Percentiles rank a stretch among this genome's conserved stretches.
Evolutionary conservation across 2,329 filamentous ascomycete genomes (phyloP).

Genomic region (Fusarium sp.): DNA sequence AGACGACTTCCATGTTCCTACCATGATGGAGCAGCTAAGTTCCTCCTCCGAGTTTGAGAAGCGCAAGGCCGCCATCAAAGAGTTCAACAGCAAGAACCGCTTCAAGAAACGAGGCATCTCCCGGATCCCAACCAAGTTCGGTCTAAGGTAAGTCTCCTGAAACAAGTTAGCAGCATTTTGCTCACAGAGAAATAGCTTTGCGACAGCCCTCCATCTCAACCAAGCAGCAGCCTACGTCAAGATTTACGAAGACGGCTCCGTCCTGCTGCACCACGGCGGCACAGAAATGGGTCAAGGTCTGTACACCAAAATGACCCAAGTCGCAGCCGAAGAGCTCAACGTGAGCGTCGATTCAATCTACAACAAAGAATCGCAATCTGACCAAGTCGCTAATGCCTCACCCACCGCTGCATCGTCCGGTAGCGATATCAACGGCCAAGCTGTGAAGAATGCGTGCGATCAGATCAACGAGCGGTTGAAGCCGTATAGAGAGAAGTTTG

Average conservation of each 20-base stretch:
- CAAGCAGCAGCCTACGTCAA: neutral
- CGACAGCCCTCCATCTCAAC: neutral
- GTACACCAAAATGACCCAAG: neutral
- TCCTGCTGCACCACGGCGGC: neutral
- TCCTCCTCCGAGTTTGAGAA: neutral
- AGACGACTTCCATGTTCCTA: neutral
- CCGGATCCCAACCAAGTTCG: neutral
- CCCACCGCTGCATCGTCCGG: neutral
- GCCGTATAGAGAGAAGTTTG: neutral
- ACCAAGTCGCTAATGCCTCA: neutral
- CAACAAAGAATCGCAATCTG: neutral
- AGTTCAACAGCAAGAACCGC: neutral
- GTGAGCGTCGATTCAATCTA: neutral
- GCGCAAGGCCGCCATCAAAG: neutral
- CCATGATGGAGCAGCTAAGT: neutral
- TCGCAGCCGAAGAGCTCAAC: neutral
- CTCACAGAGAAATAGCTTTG: fast-evolving
- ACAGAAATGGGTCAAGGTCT: slow-evolving; percentile 2
- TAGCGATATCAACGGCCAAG: neutral
- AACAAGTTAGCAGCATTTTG: fast-evolving
- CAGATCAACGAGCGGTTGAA: neutral
- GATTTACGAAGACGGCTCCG: neutral
- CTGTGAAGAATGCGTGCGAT: neutral
- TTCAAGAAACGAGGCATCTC: neutral
- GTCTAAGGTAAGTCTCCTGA: neutral